Evolutionary conservation across 805 yeast genomes (phyloP).

Genomic region (Pichia ethanolica): DNA sequence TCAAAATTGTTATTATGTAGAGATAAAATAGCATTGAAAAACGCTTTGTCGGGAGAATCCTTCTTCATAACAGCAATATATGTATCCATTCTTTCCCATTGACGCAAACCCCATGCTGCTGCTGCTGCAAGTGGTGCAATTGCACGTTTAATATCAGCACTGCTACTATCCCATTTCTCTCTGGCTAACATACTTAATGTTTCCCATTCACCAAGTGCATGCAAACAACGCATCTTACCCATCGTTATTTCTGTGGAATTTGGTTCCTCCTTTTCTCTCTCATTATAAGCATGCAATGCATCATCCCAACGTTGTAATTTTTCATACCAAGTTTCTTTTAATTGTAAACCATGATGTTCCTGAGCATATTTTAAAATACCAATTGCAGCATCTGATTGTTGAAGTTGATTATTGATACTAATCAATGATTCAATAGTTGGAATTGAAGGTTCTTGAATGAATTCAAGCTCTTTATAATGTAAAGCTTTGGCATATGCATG

Average conservation of each 20-base stretch:
- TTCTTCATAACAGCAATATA: constrained; percentile 84
- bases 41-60: constrained; percentile 91
- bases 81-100: constrained; percentile 93
- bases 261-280: constrained; percentile 57
- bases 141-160: constrained; percentile 65
- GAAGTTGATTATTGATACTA: constrained; percentile 86
- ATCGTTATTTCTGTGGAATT: constrained; percentile 80
- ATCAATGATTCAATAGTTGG: constrained; percentile 89
- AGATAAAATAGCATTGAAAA: constrained; percentile 84
- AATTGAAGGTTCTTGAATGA: constrained; percentile 86
- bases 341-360: constrained; percentile 79
- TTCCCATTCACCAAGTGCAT: constrained; percentile 99
- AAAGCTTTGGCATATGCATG: constrained; percentile 97
- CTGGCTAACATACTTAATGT: constrained; percentile 77
- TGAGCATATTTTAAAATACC: constrained; percentile 95
- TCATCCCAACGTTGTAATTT: constrained; percentile 97
- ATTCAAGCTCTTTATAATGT: constrained; percentile 92
- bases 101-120: constrained; percentile 96
- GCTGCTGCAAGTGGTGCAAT: constrained; percentile 98
- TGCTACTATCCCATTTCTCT: constrained; percentile 72
- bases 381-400: constrained; percentile 96
- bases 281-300: constrained; percentile 84
- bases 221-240: constrained; percentile 98
- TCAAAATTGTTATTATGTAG: constrained; percentile 81
- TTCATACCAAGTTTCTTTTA: constrained; percentile 97